Evolutionary conservation across 2,329 filamentous ascomycete genomes (phyloP), one percentile per base, ranked within the genome.

Genomic region (Stagonosporopsis tanaceti): DNA sequence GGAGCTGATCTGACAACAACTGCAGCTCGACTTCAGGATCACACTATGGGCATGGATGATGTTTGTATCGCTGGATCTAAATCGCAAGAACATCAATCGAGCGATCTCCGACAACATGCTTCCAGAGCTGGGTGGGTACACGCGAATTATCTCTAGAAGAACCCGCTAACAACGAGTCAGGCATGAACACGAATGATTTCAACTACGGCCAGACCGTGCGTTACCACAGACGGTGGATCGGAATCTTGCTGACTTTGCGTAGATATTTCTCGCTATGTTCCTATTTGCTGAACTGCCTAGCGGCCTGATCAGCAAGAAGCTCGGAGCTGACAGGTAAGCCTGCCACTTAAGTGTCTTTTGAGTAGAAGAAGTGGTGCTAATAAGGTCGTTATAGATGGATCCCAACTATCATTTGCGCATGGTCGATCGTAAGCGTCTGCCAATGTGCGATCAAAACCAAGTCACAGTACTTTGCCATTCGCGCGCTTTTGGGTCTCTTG

Each of bases 261-360:
- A 67, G 60, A 69, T 73, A 2, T 72, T 72, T 30, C 60, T 72
- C 0, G 69, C 80, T 0, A 73, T 74, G 0, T 84, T 84, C 53
- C 72, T 83, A 1, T 74, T 77, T 1, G 80, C 82, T 4, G 81
- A 84, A 41, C 68, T 84, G 0, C 82, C 82, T 3, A 81, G 80
- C 45, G 80, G 80, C 15, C 69, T 84, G 3, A 72, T 84, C 47
- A 82, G 79, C 53, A 84, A 84, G 70, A 81, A 81, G 50, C 64
- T 84, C 7, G 82, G 82, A 9, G 80, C 81, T 0, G 80, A 84
- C 60, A 42, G 54, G 53, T 50, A 41, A 46, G 53, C 24, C 24
- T 30, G 9, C 28, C 17, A 12, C 6, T n/a, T 8, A 8, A 22
- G 28, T n/a, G 6, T 5, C 8, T 17, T 20, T 7, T 8, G 9